Conservation (phyloP, 345 rosid species). For the Adansonia digitata region DNA sequence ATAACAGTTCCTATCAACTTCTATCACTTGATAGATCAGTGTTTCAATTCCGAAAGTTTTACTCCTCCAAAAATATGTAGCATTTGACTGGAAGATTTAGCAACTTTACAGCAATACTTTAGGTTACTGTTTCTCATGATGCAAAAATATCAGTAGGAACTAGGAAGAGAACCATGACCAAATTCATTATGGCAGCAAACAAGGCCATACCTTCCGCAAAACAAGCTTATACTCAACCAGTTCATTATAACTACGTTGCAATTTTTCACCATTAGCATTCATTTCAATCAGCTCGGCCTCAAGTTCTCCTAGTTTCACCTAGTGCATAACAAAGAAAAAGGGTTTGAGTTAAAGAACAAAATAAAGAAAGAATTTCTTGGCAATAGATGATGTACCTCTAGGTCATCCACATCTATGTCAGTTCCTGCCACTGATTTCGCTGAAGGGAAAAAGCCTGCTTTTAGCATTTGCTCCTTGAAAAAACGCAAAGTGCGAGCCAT, state of each 20-base stretch:
- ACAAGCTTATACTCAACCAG: conserved; percentile 81
- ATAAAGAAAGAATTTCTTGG: conserved; percentile 15
- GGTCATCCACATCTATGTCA: conserved; percentile 59
- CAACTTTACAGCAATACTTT: background rate
- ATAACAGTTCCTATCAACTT: background rate
- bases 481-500: conserved; percentile 82
- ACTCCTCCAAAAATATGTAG: background rate
- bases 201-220: conserved; percentile 60
- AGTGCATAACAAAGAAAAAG: conserved; percentile 12
- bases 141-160: conserved; percentile 4
- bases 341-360: background rate
- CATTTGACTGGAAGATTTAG: background rate
- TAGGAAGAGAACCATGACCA: background rate
- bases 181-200: conserved; percentile 4
- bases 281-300: conserved; percentile 95
- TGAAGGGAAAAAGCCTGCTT: conserved; percentile 58
- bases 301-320: conserved; percentile 85
- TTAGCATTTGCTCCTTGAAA: conserved; percentile 89
- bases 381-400: conserved; percentile 50
- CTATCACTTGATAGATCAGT: background rate
- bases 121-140: background rate
- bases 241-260: conserved; percentile 75
- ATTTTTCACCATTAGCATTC: conserved; percentile 77
- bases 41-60: background rate
- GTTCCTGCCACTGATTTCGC: conserved; percentile 26